A percentile compares a stretch with the other conserved stretches of the same genome.
Conservation (phyloP, 2,329 filamentous ascomycete genomes). For the Aspergillus udagawae region DNA sequence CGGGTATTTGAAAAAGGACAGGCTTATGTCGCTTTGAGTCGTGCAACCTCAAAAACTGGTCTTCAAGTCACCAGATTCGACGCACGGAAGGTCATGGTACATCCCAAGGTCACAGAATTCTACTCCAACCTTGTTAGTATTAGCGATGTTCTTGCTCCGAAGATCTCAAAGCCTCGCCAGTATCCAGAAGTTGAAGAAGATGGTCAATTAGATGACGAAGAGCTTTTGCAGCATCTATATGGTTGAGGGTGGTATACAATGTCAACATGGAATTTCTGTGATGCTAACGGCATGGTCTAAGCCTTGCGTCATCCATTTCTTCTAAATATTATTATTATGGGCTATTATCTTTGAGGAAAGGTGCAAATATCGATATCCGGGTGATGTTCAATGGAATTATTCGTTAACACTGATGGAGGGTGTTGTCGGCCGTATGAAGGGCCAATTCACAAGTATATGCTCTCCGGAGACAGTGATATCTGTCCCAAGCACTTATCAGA, state of each 20-base stretch:
- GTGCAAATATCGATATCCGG: constrained; percentile 13
- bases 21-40: constrained; percentile 92
- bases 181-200: constrained; percentile 28
- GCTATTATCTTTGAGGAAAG: neutral
- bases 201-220: constrained; percentile 48
- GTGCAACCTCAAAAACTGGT: constrained; percentile 81
- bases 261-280: neutral
- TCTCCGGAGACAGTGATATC: too few species aligned
- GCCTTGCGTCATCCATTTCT: neutral
- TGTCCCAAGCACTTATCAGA: neutral
- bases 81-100: constrained; percentile 87
- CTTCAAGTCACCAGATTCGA: constrained; percentile 87
- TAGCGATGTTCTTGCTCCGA: constrained; percentile 47
- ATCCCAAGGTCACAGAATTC: constrained; percentile 78
- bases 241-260: neutral
- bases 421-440: neutral
- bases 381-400: neutral
- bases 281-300: neutral
- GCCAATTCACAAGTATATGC: too few species aligned
- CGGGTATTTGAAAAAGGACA: constrained; percentile 96
- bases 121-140: constrained; percentile 78
- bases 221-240: constrained; percentile 12
- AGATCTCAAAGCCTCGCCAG: constrained; percentile 22
- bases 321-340: neutral
- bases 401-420: neutral